phyloP scores from a whole-genome alignment of 805 yeast genomes.

The Myxozyma geophila region DNA sequence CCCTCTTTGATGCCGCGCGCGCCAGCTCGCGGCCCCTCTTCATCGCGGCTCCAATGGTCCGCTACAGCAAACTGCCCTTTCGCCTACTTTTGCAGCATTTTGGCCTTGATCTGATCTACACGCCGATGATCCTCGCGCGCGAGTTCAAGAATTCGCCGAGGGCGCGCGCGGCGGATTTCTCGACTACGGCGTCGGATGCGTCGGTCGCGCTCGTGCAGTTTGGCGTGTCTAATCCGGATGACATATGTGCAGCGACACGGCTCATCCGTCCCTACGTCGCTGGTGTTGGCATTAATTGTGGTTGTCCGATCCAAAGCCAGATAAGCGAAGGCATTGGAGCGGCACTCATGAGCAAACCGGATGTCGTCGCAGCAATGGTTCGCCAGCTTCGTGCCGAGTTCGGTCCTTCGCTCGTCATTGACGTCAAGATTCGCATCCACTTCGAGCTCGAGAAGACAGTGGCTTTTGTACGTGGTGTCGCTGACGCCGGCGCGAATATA shows the following conservation, averaged over 20 bases:
- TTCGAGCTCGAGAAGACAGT: conserved; percentile 72
- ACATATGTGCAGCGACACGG: conserved; percentile 78
- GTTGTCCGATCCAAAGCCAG: conserved; percentile 96
- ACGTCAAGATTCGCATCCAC: conserved; percentile 91
- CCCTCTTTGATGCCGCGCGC: conserved; percentile 20
- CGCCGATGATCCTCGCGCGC: conserved; percentile 96
- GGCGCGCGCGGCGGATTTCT: conserved; percentile 84
- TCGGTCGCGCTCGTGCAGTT: conserved; percentile 89
- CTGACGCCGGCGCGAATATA: conserved; percentile 88
- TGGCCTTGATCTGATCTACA: conserved; percentile 45
- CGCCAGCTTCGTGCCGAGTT: conserved; percentile 75
- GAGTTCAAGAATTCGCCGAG: conserved; percentile 85
- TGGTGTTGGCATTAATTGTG: conserved; percentile 94
- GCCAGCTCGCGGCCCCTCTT: conserved; percentile 54
- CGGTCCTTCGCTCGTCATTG: conserved; percentile 74
- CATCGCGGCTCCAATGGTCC: conserved; percentile 93
- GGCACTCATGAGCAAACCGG: conserved; percentile 84
- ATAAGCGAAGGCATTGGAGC: conserved; percentile 97
- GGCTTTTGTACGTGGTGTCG: conserved; percentile 71
- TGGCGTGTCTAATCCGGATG: conserved; percentile 84
- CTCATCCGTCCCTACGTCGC: conserved; percentile 91
- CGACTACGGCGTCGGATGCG: conserved; percentile 60
- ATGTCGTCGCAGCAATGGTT: conserved; percentile 82
- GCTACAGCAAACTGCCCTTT: conserved; percentile 93
- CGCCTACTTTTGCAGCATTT: conserved; percentile 61